Evolutionary conservation across 1,139 yeast genomes (phyloP), one percentile per base, ranked within the genome.

Genomic region (Pichia sp.): DNA sequence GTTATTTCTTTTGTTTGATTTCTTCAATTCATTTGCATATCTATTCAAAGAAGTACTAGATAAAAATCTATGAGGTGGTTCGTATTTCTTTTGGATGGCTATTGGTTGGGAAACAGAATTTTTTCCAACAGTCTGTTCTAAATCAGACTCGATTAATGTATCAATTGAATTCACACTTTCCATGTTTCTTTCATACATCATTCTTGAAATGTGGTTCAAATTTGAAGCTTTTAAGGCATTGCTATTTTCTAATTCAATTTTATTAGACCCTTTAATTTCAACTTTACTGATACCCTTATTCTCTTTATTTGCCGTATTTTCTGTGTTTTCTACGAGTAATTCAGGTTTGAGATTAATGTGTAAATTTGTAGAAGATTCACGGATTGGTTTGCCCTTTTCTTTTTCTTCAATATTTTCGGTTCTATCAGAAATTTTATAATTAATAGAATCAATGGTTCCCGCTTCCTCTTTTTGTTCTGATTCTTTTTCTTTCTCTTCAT

Each of bases 401-500:
- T 26, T 6, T 6, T 26, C 28, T 6, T 26, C 8, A 6, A n/a
- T n/a, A n/a, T n/a, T n/a, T n/a, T n/a, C n/a, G n/a, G n/a, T n/a
- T n/a, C n/a, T n/a, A n/a, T n/a, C n/a, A n/a, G n/a, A n/a, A n/a
- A n/a, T n/a, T n/a, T n/a, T n/a, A n/a, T n/a, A n/a, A n/a, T n/a
- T n/a, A n/a, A n/a, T n/a, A n/a, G n/a, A n/a, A n/a, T n/a, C n/a
- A n/a, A n/a, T n/a, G n/a, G n/a, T n/a, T n/a, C n/a, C n/a, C 10
- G 11, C 22, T 9, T 41, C 24, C 3, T 45, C 49, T 22, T 39
- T 27, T 16, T 36, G 29, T 10, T 44, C n/a, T 2, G 34, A 29
- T n/a, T 38, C 41, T 6, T 37, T 24, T 9, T 24, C 33, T 27
- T 42, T 34, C 20, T 35, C 47, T 12, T 96, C 61, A 9, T 63